Evolutionary conservation across 345 rosid species (phyloP).

Genomic region (Eutrema japonicum): DNA sequence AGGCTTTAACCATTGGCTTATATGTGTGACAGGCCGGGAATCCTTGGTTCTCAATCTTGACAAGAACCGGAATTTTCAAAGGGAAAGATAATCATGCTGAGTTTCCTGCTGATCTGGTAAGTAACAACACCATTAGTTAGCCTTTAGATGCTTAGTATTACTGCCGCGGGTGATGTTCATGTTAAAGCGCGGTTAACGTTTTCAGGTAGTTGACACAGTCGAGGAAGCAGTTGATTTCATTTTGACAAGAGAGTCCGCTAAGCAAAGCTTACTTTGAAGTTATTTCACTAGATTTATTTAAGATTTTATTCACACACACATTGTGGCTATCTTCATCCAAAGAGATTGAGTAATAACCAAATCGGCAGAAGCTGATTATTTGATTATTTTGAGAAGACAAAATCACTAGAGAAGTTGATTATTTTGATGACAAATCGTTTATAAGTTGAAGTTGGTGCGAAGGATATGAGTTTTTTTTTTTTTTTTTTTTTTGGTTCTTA

Average conservation of each 20-base stretch:
- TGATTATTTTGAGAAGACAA: too few relatives aligned
- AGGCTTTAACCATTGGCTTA: constrained; percentile 5
- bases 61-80: constrained; percentile 86
- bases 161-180: background rate
- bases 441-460: background rate
- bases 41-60: constrained; percentile 91
- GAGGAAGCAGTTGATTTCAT: constrained; percentile 83
- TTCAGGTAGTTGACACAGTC: constrained; percentile 79
- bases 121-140: constrained; percentile 16
- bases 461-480: background rate
- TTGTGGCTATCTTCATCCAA: constrained; percentile 5
- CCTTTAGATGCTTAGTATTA: background rate
- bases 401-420: background rate
- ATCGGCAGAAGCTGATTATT: background rate
- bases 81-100: constrained; percentile 60
- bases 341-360: background rate
- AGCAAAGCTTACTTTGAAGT: constrained; percentile 25
- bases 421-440: background rate
- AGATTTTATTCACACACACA: background rate
- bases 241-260: constrained; percentile 51
- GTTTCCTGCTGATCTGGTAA: constrained; percentile 76
- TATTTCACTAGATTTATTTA: background rate
- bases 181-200: background rate
- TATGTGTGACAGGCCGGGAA: constrained; percentile 61
- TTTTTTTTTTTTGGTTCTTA: background rate